Base-by-base conservation (phyloP, 306 rosid species). In the Quercus berberidifolia region DNA sequence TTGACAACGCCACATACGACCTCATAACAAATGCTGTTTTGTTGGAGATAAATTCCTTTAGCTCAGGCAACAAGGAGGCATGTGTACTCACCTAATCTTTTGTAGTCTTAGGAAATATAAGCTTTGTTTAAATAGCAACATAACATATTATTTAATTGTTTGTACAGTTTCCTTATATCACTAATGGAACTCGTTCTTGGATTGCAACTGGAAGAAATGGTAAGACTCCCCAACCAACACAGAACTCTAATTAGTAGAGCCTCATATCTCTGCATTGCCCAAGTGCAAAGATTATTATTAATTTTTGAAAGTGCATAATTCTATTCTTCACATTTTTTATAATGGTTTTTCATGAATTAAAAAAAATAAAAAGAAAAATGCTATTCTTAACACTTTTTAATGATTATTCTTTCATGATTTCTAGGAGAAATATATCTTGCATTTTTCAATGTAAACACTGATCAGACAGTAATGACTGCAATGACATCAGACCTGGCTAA, bases 41-140 rank as follows among this genome's bases (percentile, higher is more conserved):
- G 82, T 87, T 93, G 81, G 96, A 90, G 87, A 93, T 95, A 64
- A 86, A 95, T 83, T 77, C 68, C 57, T 89, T 84, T 78, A 95
- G 97, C 87, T 85, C 91, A 75, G 85, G 89, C 60, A 95, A 95
- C 83, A 83, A 21, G 90, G 98, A 95, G 96, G 99, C 85, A 83
- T 62, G 95, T 88, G 73, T 6, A 82, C 67, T 78, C 78, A 51
- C 73, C 68, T 63, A 56, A 10, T 49, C 4, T 59, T 73, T 79
- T 20, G 1, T 65, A 59, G 31, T 65, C 19, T 41, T 7, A 41
- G 3, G 46, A 41, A 41, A 41, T 7, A 41, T 78, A 25, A 64
- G 71, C 21, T 33, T 57, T 67, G 18, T 69, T 59, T 71, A 20
- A 74, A 55, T 79, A 51, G 68, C 46, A 43, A 59, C 59, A 20